Evolutionary conservation across 208 protist genomes (phyloP).

Genomic region (Trypanosoma platydactyli): DNA sequence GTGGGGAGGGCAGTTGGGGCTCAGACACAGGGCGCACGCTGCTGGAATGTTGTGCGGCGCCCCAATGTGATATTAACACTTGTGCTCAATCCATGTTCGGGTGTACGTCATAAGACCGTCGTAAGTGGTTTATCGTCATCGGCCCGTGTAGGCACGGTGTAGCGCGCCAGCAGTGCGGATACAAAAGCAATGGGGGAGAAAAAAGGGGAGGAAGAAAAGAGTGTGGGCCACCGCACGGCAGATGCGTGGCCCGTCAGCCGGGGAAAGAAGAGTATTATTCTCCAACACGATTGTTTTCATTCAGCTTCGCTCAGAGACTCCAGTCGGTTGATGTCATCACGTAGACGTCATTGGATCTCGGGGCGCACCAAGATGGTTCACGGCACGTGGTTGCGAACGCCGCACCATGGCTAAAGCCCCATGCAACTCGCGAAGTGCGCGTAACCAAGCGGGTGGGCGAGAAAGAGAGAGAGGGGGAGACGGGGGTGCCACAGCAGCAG

Average conservation of each 20-base stretch:
- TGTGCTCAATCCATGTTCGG: slow-evolving; percentile 58
- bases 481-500: background rate
- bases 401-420: slow-evolving; percentile 27
- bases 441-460: background rate
- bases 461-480: background rate
- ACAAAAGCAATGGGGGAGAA: background rate
- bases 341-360: slow-evolving; percentile 6
- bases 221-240: background rate
- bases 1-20: slow-evolving; percentile 4
- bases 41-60: slow-evolving; percentile 54
- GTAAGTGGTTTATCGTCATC: slow-evolving; percentile 46
- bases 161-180: background rate
- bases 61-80: slow-evolving; percentile 48
- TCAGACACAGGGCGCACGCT: slow-evolving; percentile 48
- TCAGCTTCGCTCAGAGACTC: slow-evolving; percentile 26
- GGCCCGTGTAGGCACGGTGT: background rate
- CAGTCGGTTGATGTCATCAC: slow-evolving; percentile 31
- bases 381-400: slow-evolving; percentile 11
- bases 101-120: slow-evolving; percentile 56
- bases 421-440: background rate
- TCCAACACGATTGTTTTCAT: slow-evolving; percentile 27
- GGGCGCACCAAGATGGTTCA: slow-evolving; percentile 30
- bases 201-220: background rate
- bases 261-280: slow-evolving; percentile 30
- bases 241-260: slow-evolving; percentile 21